Conservation (phyloP, 441 rosid species). For the Populus tomentosa region DNA sequence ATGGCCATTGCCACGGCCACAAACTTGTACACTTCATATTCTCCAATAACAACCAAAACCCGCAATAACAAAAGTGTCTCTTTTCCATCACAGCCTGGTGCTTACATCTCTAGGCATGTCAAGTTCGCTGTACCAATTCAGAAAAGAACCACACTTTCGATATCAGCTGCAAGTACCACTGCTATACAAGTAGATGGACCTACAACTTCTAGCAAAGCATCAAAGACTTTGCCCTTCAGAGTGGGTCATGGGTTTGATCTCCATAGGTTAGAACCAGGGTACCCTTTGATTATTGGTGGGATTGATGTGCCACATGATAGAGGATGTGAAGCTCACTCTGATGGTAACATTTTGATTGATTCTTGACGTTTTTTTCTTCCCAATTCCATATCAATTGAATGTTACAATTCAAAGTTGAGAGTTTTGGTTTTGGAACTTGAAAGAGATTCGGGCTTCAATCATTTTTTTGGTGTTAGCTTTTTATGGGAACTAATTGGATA, state of each 20-base stretch:
- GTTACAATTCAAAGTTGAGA: not conserved
- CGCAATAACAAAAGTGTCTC: conserved; percentile 18
- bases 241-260: conserved; percentile 95
- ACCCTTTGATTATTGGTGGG: conserved; percentile 92
- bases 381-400: not conserved
- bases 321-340: conserved; percentile 99
- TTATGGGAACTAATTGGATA: not conserved
- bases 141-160: conserved; percentile 19
- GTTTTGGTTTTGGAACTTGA: not conserved
- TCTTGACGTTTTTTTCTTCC: not conserved
- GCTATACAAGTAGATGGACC: conserved; percentile 44
- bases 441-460: not conserved
- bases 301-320: conserved; percentile 77
- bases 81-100: conserved; percentile 18
- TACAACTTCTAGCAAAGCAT: conserved; percentile 29
- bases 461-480: conserved; percentile 1
- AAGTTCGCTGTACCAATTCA: conserved; percentile 11
- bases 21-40: conserved; percentile 17
- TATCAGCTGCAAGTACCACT: conserved; percentile 36
- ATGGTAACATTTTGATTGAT: conserved; percentile 38
- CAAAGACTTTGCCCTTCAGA: conserved; percentile 67
- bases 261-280: conserved; percentile 85
- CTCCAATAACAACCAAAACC: not conserved
- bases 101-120: conserved; percentile 1
- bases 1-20: conserved; percentile 58